A percentile compares a stretch with the other conserved stretches of the same genome.
Evolutionary conservation across 176 grass and related monocot genomes (phyloP).

Genomic region (Cenchrus purpureus): DNA sequence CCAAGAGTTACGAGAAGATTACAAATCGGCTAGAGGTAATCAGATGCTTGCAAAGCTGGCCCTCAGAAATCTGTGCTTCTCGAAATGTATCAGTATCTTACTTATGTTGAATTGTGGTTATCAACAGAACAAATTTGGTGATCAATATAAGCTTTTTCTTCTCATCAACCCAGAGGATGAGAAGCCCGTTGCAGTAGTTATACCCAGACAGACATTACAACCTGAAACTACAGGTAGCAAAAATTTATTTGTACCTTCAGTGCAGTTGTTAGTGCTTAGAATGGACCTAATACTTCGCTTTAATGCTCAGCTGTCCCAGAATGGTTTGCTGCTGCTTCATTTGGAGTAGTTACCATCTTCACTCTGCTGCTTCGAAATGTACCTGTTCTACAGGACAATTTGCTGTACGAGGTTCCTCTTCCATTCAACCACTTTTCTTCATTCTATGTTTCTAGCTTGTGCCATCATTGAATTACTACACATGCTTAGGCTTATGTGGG

Average conservation of each 20-base stretch:
- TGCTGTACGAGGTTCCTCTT: constrained; percentile 97
- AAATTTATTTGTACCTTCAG: not conserved
- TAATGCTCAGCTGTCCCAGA: constrained; percentile 76
- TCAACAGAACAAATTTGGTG: constrained; percentile 92
- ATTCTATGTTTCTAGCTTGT: constrained; percentile 2
- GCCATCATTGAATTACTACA: constrained; percentile 1
- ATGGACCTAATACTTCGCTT: constrained; percentile 15
- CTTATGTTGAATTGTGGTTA: constrained; percentile 17
- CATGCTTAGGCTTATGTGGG: not conserved
- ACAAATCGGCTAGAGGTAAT: constrained; percentile 80
- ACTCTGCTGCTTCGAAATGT: constrained; percentile 95
- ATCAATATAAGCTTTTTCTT: constrained; percentile 93
- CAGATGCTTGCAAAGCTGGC: not conserved
- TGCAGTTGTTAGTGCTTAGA: not conserved
- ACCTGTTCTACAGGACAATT: constrained; percentile 85
- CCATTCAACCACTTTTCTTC: constrained; percentile 38
- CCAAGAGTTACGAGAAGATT: constrained; percentile 92
- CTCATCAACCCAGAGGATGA: constrained; percentile 95
- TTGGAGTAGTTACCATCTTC: constrained; percentile 88
- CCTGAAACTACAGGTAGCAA: constrained; percentile 75
- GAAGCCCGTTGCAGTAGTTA: constrained; percentile 87
- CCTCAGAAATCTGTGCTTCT: not conserved
- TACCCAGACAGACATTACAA: constrained; percentile 75
- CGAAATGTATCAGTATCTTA: constrained; percentile 25
- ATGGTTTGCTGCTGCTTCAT: constrained; percentile 89